Base-by-base conservation (phyloP, 495 filamentous ascomycete species). In the Neurospora sp. region DNA sequence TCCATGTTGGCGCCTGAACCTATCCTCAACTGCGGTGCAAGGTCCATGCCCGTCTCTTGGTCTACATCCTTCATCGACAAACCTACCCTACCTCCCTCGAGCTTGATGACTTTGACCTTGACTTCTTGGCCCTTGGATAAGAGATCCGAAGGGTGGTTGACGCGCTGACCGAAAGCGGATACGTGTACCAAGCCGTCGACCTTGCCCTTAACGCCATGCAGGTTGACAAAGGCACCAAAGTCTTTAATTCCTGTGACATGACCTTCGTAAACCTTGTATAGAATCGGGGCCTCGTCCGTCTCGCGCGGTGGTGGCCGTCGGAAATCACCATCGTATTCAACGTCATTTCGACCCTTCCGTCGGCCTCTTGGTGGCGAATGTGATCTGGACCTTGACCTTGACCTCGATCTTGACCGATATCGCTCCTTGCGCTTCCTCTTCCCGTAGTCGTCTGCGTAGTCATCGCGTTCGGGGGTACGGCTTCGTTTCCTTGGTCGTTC, bases 11-110 rank as follows among this genome's bases (percentile, higher is more conserved):
- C 96, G 16, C 96, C 96, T 8, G 96, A 97, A 40, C 92, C 92
- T 74, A 99, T 85, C 73, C 93, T 88, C 73, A 89, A 86, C 75
- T 95, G 91, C 14, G 95, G 94, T 18, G 90, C 89, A 31, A 97
- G 83, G 79, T 99, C 95, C 77, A 89, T 87, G 4, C 96, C 96
- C 38, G 93, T 96, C 44, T 89, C 88, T 79, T 99, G 96, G 75
- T 99, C 96, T 16, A 96, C 96, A 71, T 97, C 95, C 80, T 97
- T 97, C 95, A 99, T 97, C 4, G 93, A 96, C 16, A 99, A 83
- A 5, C 93, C 94, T 76, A 98, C 91, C 72, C 92, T 86, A 59
- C 84, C 87, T 12, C 91, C 89, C 77, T 97, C 89, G 71, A 97
- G 92, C 76, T 93, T 98, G 78, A 92, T 81, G 40, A 98, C 91